Evolutionary conservation across 768 basidiomycete genomes (phyloP).

Genomic region (Kwoniella shandongensis): DNA sequence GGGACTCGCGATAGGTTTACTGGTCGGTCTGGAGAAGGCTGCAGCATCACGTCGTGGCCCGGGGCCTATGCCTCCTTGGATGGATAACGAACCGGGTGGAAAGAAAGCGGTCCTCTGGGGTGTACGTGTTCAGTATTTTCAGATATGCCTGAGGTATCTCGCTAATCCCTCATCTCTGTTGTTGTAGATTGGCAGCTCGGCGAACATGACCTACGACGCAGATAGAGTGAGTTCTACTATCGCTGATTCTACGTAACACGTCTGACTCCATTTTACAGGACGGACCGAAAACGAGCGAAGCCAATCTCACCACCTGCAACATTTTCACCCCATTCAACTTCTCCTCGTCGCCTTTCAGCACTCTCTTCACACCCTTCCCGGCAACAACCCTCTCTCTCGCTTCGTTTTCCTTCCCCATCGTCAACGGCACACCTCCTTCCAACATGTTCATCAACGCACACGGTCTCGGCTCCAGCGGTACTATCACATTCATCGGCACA

Average conservation of each 20-base stretch:
- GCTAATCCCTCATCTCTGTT: constrained; percentile 1
- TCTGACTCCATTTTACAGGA: constrained; percentile 35
- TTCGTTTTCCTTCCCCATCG: constrained; percentile 40
- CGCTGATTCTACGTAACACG: no score
- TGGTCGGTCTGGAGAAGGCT: constrained; percentile 29
- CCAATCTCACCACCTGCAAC: constrained; percentile 39
- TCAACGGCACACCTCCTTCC: constrained; percentile 15
- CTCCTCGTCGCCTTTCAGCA: constrained; percentile 28
- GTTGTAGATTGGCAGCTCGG: constrained; percentile 14
- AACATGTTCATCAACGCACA: constrained; percentile 31
- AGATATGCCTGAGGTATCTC: background rate
- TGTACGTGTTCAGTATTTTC: constrained; percentile 17
- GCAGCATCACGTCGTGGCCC: background rate
- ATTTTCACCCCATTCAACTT: constrained; percentile 32
- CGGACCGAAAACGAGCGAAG: constrained; percentile 36
- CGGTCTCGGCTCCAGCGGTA: constrained; percentile 44
- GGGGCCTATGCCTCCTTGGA: constrained; percentile 25
- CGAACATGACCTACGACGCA: constrained; percentile 33
- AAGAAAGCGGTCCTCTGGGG: constrained; percentile 24
- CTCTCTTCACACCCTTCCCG: constrained; percentile 42
- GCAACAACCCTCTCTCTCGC: constrained; percentile 30
- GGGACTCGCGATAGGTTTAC: constrained; percentile 34
- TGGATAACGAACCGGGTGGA: constrained; percentile 22
- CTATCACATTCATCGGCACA: constrained; percentile 41
- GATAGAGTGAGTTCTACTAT: constrained; percentile 26